Conservation (phyloP, 257 asterid species). For the Solanum okadae region DNA sequence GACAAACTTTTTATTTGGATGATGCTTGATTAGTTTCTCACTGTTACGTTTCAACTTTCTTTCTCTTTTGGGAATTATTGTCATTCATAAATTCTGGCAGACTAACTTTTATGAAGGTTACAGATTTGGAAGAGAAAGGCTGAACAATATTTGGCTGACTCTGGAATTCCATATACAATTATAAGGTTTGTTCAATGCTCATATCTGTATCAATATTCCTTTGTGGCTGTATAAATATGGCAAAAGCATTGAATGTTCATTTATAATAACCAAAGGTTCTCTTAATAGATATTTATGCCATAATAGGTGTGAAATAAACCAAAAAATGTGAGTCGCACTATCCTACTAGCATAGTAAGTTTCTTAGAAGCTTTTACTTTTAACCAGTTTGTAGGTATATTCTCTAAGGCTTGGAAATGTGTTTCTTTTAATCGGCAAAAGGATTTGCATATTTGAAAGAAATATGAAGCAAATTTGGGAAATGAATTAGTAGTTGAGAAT, state of each 20-base stretch:
- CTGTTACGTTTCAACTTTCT: not conserved
- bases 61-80: not conserved
- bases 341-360: not conserved
- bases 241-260: no score
- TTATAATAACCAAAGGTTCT: not conserved
- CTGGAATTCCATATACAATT: slow-evolving; percentile 87
- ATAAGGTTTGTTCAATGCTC: slow-evolving; percentile 40
- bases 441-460: not conserved
- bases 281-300: not conserved
- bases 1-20: accelerated
- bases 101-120: not conserved
- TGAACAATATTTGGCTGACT: slow-evolving; percentile 81
- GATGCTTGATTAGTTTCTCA: not conserved
- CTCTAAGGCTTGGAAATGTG: not conserved
- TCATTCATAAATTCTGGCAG: not conserved
- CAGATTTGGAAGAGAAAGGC: slow-evolving; percentile 96
- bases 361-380: not conserved
- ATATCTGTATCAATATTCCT: not conserved
- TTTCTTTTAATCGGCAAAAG: not conserved
- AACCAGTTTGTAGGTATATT: not conserved
- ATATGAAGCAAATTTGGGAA: not conserved
- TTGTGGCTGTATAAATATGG: not conserved
- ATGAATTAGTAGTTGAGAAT: not conserved
- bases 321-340: not conserved
- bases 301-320: not conserved